These are phyloP conservation scores for Polygonum maritimum DNA, from an alignment of 148 eudicot species.

Conservation along the genomic window DNA sequence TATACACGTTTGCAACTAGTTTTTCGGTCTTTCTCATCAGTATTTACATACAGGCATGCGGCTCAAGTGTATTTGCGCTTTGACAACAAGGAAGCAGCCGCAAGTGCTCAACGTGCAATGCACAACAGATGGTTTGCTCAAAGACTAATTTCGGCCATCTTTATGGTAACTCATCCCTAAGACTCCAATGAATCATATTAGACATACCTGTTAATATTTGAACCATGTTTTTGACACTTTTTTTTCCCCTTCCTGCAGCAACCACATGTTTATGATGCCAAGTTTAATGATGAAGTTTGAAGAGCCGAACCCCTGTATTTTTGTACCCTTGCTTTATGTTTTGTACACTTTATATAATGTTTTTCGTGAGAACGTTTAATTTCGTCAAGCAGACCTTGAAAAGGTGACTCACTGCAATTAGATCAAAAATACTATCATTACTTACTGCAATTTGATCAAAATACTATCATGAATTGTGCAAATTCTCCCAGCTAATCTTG, in stretches of 20 bases:
- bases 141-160: slow-evolving; percentile 70
- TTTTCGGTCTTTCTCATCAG: background rate
- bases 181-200: no score
- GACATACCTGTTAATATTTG: background rate
- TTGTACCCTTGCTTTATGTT: background rate
- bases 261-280: slow-evolving; percentile 75
- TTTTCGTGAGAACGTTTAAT: background rate
- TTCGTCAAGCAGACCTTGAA: background rate
- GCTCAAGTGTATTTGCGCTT: slow-evolving; percentile 88
- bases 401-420: background rate
- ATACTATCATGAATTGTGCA: background rate
- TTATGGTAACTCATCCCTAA: slow-evolving; percentile 47
- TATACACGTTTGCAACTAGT: background rate
- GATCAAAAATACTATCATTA: no score
- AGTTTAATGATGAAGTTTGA: slow-evolving; percentile 53
- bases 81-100: slow-evolving; percentile 60
- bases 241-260: slow-evolving; percentile 38
- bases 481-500: background rate
- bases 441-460: no score
- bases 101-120: slow-evolving; percentile 77
- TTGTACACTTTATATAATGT: no score
- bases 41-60: slow-evolving; percentile 47
- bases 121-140: slow-evolving; percentile 96
- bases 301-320: background rate
- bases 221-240: background rate